Base-by-base conservation (phyloP, 768 basidiomycete species). In the Botryobasidium botryosum region DNA sequence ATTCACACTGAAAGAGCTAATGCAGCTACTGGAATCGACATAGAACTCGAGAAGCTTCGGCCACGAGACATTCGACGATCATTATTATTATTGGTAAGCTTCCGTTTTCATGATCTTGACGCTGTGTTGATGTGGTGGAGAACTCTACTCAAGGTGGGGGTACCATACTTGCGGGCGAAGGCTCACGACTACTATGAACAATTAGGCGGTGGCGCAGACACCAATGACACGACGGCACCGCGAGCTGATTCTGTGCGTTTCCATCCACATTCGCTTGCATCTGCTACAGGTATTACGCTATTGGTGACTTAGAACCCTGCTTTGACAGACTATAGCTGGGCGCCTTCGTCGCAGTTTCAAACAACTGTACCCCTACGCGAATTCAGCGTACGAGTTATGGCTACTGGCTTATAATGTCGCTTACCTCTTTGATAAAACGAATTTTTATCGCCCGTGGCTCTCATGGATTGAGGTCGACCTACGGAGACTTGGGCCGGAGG, bases 391-490 rank as follows among this genome's bases (percentile, higher is more conserved):
- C 51, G 91, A 97, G 60, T 47, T 77, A n/a, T 83, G 82, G 74
- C 63, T 91, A 44, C 67, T 96, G 5, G 61, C 69, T 3, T 87
- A 75, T 66, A 96, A 94, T 57, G 61, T 96, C 38, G 75, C 77
- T 12, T 97, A 94, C 62, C 68, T 96, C 12, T 96, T 94, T 55
- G 86, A 88, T 50, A 70, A 68, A 59, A 85, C 81, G 15, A 71
- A 78, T 4, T 80, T 76, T 56, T 88, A 92, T 61, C 73, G 91
- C 52, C 90, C 92, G 10, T 97, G 91, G 91, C 63, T 94, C 40
- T 66, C 71, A 20, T 82, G 81, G 79, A 71, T 90, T 35, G 79
- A 85, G 5, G 66, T 92, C 5, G 81, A 86, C 53, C 61, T 96
- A 13, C 76, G 84, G 29, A 71, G 94, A 35, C 66, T 90, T 44